A percentile compares a stretch with the other conserved stretches of the same genome.
Conservation (phyloP, 352 stramenopile genomes). For the Globisporangium sylvaticum region DNA sequence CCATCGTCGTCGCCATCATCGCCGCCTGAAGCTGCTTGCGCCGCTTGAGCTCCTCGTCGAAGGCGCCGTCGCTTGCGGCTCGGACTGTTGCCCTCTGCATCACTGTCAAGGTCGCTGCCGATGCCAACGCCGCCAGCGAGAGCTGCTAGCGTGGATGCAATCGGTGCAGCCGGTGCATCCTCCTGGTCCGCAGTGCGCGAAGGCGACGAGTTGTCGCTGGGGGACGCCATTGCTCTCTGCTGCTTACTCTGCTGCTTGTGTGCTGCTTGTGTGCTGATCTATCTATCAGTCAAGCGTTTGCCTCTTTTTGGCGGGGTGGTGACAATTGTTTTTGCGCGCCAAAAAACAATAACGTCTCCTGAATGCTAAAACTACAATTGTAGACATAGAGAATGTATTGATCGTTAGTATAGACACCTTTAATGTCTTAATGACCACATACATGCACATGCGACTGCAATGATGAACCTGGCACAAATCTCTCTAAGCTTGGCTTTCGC, state of each 20-base stretch:
- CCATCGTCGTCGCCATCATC: slow-evolving; percentile 1
- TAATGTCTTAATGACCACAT: no score
- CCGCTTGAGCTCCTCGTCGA: slow-evolving; percentile 22
- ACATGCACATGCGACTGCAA: no score
- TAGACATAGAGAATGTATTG: no score
- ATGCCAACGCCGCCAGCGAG: neutral
- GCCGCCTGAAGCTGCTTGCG: neutral
- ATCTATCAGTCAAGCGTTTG: neutral
- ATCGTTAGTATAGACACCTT: no score
- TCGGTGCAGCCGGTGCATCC: neutral
- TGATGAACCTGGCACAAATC: no score
- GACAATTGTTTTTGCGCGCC: neutral
- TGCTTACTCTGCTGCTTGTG: neutral
- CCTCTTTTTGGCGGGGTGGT: neutral
- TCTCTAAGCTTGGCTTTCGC: no score
- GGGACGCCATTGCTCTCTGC: neutral
- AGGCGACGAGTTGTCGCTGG: neutral
- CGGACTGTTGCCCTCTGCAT: slow-evolving; percentile 24
- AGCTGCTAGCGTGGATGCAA: neutral
- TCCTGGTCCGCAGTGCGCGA: neutral
- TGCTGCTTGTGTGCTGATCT: neutral
- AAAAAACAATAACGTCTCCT: neutral
- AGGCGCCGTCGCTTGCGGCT: slow-evolving; percentile 48
- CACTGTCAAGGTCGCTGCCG: slow-evolving; percentile 23
- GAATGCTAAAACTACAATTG: neutral